phyloP scores from a whole-genome alignment of 306 rosid species.

The peach (Prunus persica) region Prunus_persica_NCBIv2 NC_034015.1:13741001-13741500 shows the following conservation, averaged over 20 bases:
- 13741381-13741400: no score
- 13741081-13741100: not conserved
- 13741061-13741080: not conserved
- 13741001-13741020: not conserved
- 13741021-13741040: no score
- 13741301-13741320: not conserved
- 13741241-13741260: not conserved
- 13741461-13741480: not conserved
- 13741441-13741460: not conserved
- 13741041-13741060: not conserved
- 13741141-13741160: conserved; percentile 14
- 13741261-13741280: not conserved
- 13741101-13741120: not conserved
- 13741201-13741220: not conserved
- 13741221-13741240: not conserved
- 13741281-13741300: not conserved
- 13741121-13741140: not conserved
- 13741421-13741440: no score
- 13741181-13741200: conserved; percentile 16
- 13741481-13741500: no score
- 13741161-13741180: conserved; percentile 16
- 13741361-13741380: not conserved
- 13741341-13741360: not conserved
- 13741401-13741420: no score
- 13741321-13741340: not conserved